Conservation (phyloP, 1,284 basidiomycete genomes). For the Cystobasidium sp. region DNA sequence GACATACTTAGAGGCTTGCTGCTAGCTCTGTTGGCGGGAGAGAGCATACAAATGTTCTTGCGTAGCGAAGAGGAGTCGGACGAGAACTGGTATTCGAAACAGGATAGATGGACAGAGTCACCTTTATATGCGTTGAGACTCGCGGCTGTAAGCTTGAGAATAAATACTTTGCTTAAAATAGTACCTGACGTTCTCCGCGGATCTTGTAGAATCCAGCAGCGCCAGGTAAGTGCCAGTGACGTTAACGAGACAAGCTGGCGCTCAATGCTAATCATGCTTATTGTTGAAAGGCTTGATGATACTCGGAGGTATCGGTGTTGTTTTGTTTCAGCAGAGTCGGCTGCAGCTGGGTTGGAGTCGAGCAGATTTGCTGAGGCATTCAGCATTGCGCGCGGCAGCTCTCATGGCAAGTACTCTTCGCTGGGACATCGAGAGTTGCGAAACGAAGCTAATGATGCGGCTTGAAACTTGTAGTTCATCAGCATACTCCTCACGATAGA, state of each 20-base stretch:
- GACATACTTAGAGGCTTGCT: slow-evolving; percentile 32
- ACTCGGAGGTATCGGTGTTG: slow-evolving; percentile 27
- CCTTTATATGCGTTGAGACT: slow-evolving; percentile 38
- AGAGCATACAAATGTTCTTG: slow-evolving; percentile 43
- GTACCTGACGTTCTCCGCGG: neutral
- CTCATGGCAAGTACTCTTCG: slow-evolving; percentile 31
- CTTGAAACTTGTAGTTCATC: slow-evolving; percentile 7
- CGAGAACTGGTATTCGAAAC: slow-evolving; percentile 44
- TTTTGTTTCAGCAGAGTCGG: slow-evolving; percentile 38
- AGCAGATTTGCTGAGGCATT: slow-evolving; percentile 28
- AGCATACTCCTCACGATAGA: slow-evolving; percentile 36
- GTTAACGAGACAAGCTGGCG: neutral
- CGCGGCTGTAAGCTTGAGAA: slow-evolving; percentile 12
- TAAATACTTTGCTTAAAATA: neutral
- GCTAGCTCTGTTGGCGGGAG: slow-evolving; percentile 28
- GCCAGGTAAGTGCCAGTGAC: slow-evolving; percentile 26
- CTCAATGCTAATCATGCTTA: neutral
- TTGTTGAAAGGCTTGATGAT: slow-evolving; percentile 26
- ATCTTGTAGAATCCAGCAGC: slow-evolving; percentile 37
- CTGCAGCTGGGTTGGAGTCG: slow-evolving; percentile 43
- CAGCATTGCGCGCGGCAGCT: slow-evolving; percentile 22
- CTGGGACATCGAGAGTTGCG: neutral
- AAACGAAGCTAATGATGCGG: neutral
- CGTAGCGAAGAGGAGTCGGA: slow-evolving; percentile 36
- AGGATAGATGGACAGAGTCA: slow-evolving; percentile 42